phyloP scores from a whole-genome alignment of 2,329 filamentous ascomycete species.

The Microdochium bolleyi region DNA sequence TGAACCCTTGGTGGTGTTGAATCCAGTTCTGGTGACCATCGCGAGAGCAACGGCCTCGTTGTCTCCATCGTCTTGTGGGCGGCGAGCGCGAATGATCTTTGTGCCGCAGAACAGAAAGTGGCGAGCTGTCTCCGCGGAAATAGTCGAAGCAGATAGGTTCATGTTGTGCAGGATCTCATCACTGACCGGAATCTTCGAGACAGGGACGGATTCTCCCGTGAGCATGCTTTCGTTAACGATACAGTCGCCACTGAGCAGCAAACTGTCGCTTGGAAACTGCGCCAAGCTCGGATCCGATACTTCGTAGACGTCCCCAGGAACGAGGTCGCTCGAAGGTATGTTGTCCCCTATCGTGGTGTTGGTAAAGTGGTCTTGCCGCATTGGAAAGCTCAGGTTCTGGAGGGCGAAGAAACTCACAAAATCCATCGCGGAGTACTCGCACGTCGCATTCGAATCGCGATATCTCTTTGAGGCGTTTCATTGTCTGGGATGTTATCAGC shows the following conservation, averaged over 20 bases:
- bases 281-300: constrained; percentile 85
- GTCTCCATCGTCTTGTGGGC: constrained; percentile 77
- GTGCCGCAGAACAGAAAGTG: constrained; percentile 94
- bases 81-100: constrained; percentile 83
- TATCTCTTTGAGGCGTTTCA: constrained; percentile 83
- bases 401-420: constrained; percentile 50
- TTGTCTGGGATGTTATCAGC: constrained; percentile 48
- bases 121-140: constrained; percentile 74
- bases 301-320: constrained; percentile 95
- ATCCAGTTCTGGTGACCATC: constrained; percentile 87
- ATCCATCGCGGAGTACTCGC: constrained; percentile 85
- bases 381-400: neutral
- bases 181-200: constrained; percentile 81
- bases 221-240: constrained; percentile 99
- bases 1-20: constrained; percentile 95
- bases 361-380: constrained; percentile 8
- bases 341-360: constrained; percentile 56
- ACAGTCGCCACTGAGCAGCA: constrained; percentile 87
- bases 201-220: constrained; percentile 92
- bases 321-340: constrained; percentile 77
- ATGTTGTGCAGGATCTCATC: constrained; percentile 71
- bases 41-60: constrained; percentile 88
- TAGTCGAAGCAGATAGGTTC: constrained; percentile 71
- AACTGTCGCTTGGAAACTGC: constrained; percentile 86
- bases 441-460: constrained; percentile 94